These are phyloP conservation scores for Prunus campanulata DNA, from an alignment of 306 rosid genomes.

Conservation along the genomic window DNA sequence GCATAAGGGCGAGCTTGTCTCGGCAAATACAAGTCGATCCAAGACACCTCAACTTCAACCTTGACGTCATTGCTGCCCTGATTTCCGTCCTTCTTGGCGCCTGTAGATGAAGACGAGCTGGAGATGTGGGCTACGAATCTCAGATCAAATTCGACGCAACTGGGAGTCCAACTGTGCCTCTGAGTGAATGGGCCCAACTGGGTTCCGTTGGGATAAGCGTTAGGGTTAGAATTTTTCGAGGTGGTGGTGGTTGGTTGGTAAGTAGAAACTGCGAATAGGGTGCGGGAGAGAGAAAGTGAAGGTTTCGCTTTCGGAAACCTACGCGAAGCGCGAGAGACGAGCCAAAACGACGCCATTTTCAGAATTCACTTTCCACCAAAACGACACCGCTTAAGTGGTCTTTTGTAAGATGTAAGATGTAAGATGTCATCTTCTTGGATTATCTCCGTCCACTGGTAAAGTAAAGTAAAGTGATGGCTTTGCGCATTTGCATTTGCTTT, in stretches of 20 bases:
- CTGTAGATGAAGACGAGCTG: slow-evolving; percentile 30
- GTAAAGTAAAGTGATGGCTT: neutral
- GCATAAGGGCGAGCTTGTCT: slow-evolving; percentile 65
- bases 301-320: neutral
- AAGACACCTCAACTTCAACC: slow-evolving; percentile 26
- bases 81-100: slow-evolving; percentile 23
- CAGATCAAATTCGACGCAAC: slow-evolving; percentile 8
- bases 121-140: slow-evolving; percentile 37
- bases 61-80: slow-evolving; percentile 12
- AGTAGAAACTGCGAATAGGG: slow-evolving; percentile 10
- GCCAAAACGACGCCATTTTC: neutral
- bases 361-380: neutral
- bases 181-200: neutral
- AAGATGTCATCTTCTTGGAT: no score
- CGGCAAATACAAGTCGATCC: slow-evolving; percentile 72
- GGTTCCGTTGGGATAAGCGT: neutral
- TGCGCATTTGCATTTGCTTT: neutral
- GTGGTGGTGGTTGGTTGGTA: slow-evolving; percentile 15
- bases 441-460: no score
- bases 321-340: neutral
- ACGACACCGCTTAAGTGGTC: no score
- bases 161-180: neutral
- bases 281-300: slow-evolving; percentile 18
- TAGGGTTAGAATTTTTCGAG: neutral
- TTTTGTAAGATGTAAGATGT: no score